These are phyloP conservation scores for Avicennia marina DNA, from an alignment of 257 asterid species.

Conservation along the genomic window DNA sequence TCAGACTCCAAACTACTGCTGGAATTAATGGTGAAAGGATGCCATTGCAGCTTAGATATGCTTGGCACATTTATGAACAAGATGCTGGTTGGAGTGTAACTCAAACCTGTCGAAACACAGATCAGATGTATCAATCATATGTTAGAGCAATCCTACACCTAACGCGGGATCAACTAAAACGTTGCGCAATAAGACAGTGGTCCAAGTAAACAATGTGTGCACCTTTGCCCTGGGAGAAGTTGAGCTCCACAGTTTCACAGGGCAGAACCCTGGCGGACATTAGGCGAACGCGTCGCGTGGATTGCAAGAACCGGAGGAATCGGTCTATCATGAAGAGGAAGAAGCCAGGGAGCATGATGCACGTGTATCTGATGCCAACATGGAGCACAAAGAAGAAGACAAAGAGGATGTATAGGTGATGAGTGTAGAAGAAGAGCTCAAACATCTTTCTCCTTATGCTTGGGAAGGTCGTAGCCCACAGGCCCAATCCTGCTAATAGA, in stretches of 20 bases:
- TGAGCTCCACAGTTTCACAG: slow-evolving; percentile 58
- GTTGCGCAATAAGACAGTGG: background rate
- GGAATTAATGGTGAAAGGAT: slow-evolving; percentile 77
- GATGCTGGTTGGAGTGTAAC: slow-evolving; percentile 68
- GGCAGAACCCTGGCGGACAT: slow-evolving; percentile 63
- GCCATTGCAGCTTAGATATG: slow-evolving; percentile 88
- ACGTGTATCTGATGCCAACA: slow-evolving; percentile 45
- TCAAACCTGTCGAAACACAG: slow-evolving; percentile 34
- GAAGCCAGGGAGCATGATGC: slow-evolving; percentile 81
- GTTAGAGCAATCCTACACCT: no score
- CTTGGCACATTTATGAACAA: slow-evolving; percentile 67
- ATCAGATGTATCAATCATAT: background rate
- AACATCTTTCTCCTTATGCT: slow-evolving; percentile 64
- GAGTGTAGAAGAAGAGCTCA: slow-evolving; percentile 85
- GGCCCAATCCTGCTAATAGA: slow-evolving; percentile 48
- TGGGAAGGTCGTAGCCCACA: slow-evolving; percentile 73
- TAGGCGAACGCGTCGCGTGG: slow-evolving; percentile 50
- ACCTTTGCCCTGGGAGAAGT: slow-evolving; percentile 66
- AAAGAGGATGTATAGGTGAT: slow-evolving; percentile 62
- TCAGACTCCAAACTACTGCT: slow-evolving; percentile 69
- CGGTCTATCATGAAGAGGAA: slow-evolving; percentile 80
- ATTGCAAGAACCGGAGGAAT: slow-evolving; percentile 67
- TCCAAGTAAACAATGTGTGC: background rate
- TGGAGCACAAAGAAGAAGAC: slow-evolving; percentile 73
- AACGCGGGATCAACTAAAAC: no score